Conservation (phyloP, 2,329 filamentous ascomycete species). For the Sordariomycetes sp. region DNA sequence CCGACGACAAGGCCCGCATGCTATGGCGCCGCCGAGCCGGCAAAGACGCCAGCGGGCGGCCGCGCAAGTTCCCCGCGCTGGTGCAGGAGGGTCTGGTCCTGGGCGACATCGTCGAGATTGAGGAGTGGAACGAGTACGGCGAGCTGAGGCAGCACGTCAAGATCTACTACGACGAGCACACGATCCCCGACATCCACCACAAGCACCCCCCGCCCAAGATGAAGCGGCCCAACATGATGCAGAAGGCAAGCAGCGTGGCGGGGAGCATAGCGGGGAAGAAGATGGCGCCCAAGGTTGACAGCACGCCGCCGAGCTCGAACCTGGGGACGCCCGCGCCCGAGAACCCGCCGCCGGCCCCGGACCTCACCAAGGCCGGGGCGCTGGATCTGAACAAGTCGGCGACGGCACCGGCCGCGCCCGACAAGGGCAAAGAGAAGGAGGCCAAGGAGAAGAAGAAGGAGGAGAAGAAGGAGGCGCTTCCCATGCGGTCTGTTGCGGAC, state of each 20-base stretch:
- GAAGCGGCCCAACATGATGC: slow-evolving; percentile 17
- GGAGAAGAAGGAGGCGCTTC: slow-evolving; percentile 23
- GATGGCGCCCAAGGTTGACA: slow-evolving; percentile 12
- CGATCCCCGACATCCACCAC: slow-evolving; percentile 45
- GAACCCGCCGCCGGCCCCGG: slow-evolving; percentile 8
- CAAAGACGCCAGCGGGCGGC: slow-evolving; percentile 52
- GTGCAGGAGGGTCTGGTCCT: slow-evolving; percentile 82
- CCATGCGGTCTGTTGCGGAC: slow-evolving; percentile 48
- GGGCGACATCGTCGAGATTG: slow-evolving; percentile 84
- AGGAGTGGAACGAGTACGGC: slow-evolving; percentile 99
- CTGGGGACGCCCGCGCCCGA: slow-evolving; percentile 7
- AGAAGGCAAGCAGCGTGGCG: slow-evolving; percentile 18
- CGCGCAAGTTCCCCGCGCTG: slow-evolving; percentile 75
- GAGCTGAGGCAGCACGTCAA: slow-evolving; percentile 82
- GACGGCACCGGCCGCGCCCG: slow-evolving; percentile 8
- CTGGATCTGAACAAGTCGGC: too few species aligned
- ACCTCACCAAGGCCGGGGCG: slow-evolving; percentile 6
- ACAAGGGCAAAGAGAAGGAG: slow-evolving; percentile 10
- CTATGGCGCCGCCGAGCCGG: slow-evolving; percentile 79
- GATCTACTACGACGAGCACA: slow-evolving; percentile 55
- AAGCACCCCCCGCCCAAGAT: slow-evolving; percentile 32
- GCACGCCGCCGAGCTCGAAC: slow-evolving; percentile 12
- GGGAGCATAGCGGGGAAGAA: slow-evolving; percentile 12
- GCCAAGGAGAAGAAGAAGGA: slow-evolving; percentile 11
- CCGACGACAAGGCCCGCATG: slow-evolving; percentile 79